phyloP scores from a whole-genome alignment of 2,329 filamentous ascomycete genomes.

The Colletotrichum plurivorum region DNA sequence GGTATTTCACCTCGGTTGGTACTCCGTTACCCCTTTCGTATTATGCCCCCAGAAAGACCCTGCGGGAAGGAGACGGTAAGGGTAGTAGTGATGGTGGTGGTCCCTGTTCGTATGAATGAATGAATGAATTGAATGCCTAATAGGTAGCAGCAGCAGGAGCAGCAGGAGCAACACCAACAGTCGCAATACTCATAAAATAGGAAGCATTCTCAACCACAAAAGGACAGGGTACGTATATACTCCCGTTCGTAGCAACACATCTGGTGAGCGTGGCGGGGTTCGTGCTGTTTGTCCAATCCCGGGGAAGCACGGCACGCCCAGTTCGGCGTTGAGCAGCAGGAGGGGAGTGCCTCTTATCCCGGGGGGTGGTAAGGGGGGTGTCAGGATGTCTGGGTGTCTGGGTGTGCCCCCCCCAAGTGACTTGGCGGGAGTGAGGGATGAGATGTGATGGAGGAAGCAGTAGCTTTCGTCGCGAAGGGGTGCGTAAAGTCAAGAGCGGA shows the following conservation, averaged over 20 bases:
- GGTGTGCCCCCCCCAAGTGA: constrained; percentile 32
- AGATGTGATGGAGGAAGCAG: constrained; percentile 36
- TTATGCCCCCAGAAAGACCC: too few species aligned
- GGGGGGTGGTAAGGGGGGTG: constrained; percentile 20
- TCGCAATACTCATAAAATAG: constrained; percentile 9
- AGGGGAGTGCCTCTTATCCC: constrained; percentile 28
- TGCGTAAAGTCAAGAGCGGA: too few species aligned
- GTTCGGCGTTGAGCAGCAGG: constrained; percentile 38
- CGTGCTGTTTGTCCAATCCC: constrained; percentile 41
- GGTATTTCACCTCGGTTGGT: background rate
- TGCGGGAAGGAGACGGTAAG: constrained; percentile 7
- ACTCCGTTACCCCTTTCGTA: constrained; percentile 1
- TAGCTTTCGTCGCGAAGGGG: background rate
- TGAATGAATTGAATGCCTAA: too few species aligned
- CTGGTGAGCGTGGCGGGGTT: constrained; percentile 40
- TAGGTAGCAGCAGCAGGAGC: constrained; percentile 14
- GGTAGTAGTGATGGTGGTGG: background rate
- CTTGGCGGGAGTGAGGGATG: constrained; percentile 39
- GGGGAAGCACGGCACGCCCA: constrained; percentile 27
- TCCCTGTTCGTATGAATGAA: too few species aligned
- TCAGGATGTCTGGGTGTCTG: constrained; percentile 35
- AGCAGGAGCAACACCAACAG: constrained; percentile 20
- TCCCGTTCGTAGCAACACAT: constrained; percentile 22
- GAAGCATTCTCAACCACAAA: constrained; percentile 12
- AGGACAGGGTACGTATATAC: constrained; percentile 29